phyloP scores from a whole-genome alignment of 1,284 basidiomycete species.

The Ustilago crameri region DNA sequence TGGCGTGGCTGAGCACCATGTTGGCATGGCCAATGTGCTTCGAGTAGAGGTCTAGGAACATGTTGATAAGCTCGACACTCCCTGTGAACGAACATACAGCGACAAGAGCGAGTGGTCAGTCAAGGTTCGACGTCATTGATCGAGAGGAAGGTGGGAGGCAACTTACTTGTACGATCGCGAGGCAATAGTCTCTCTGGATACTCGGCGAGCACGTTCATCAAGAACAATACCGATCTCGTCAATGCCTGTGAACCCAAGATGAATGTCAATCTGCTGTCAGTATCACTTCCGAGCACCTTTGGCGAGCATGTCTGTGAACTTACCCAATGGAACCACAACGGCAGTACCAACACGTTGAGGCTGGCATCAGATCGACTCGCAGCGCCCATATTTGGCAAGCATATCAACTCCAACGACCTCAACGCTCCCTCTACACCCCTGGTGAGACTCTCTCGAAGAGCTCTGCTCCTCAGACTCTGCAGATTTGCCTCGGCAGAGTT shows the following conservation, averaged over 20 bases:
- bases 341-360: conserved; percentile 33
- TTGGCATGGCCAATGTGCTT: conserved; percentile 43
- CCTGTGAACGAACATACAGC: background rate
- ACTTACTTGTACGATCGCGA: conserved; percentile 15
- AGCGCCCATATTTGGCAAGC: conserved; percentile 9
- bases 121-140: background rate
- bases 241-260: too few species aligned
- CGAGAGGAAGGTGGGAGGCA: background rate
- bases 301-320: too few species aligned
- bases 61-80: conserved; percentile 27
- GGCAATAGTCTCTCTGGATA: conserved; percentile 34
- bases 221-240: too few species aligned
- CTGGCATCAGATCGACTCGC: conserved; percentile 4
- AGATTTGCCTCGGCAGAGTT: conserved; percentile 20
- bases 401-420: conserved; percentile 27
- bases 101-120: background rate
- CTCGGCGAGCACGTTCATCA: conserved; percentile 34
- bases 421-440: conserved; percentile 29
- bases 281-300: too few species aligned
- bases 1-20: conserved; percentile 32
- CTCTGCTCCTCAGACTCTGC: conserved; percentile 13
- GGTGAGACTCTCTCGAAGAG: conserved; percentile 26
- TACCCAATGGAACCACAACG: conserved; percentile 43
- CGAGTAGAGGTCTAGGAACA: conserved; percentile 37
- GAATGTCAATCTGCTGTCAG: too few species aligned